Evolutionary conservation across 2,329 filamentous ascomycete species (phyloP).

Genomic region (Akanthomyces muscarius): DNA sequence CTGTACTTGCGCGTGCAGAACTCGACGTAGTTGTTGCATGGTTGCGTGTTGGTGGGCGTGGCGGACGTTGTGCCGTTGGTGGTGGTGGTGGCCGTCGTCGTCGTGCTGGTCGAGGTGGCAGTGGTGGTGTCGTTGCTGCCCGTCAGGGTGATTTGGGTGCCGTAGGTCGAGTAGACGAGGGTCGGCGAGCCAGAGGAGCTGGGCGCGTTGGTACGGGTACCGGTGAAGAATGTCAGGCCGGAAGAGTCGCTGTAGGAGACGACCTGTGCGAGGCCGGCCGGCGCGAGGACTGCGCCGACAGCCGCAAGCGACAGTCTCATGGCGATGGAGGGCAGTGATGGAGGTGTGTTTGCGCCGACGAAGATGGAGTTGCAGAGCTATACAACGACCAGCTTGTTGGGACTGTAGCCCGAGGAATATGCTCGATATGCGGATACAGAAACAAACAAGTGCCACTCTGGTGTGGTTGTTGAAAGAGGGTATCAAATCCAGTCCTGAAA

Average conservation of each 20-base stretch:
- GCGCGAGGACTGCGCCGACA: conserved; percentile 3
- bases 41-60: conserved; percentile 63
- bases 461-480: conserved; percentile 1
- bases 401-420: background rate
- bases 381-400: background rate
- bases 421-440: background rate
- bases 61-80: conserved; percentile 34
- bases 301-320: conserved; percentile 8
- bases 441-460: background rate
- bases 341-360: background rate
- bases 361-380: background rate
- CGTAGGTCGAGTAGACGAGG: conserved; percentile 42
- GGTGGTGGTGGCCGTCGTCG: conserved; percentile 27
- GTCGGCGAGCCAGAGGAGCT: conserved; percentile 40
- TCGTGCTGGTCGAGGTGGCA: conserved; percentile 29
- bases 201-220: conserved; percentile 35
- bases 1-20: conserved; percentile 73
- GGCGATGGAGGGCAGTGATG: background rate
- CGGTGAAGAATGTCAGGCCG: conserved; percentile 35
- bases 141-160: conserved; percentile 40
- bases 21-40: conserved; percentile 76
- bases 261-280: conserved; percentile 13
- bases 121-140: conserved; percentile 30
- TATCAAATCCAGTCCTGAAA: background rate
- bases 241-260: conserved; percentile 31